Percentiles rank a stretch among this genome's conserved stretches.
Evolutionary conservation across 2,329 filamentous ascomycete species (phyloP).

Genomic region (Chaetomiaceae sp.): DNA sequence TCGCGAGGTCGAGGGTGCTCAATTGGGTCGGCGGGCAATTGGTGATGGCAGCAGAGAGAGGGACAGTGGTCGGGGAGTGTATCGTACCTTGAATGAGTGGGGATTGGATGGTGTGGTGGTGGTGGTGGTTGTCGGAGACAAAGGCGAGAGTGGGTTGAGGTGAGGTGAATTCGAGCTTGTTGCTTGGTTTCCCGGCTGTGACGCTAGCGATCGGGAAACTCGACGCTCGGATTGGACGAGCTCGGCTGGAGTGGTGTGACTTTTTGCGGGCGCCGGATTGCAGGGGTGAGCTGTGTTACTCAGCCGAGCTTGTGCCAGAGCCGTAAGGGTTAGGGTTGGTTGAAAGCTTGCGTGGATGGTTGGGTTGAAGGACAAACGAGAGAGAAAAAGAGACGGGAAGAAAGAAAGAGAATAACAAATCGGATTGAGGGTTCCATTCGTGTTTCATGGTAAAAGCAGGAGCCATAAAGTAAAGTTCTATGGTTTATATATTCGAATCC

Average conservation of each 20-base stretch:
- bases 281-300: constrained; percentile 7
- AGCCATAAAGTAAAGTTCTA: too few relatives aligned
- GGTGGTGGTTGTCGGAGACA: neutral
- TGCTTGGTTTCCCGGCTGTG: constrained; percentile 14
- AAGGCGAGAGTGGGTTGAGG: neutral
- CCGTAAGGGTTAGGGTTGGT: constrained; percentile 3
- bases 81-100: constrained; percentile 17
- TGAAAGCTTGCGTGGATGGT: too few relatives aligned
- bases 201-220: constrained; percentile 16
- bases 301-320: neutral
- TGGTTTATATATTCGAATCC: too few relatives aligned
- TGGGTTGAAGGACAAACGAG: too few relatives aligned
- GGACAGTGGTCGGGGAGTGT: neutral
- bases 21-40: neutral
- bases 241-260: constrained; percentile 25
- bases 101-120: neutral
- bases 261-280: constrained; percentile 19
- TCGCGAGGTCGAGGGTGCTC: too few relatives aligned
- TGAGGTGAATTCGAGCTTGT: constrained; percentile 15
- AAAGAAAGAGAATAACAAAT: too few relatives aligned
- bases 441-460: too few relatives aligned
- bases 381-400: too few relatives aligned
- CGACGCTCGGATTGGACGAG: constrained; percentile 16
- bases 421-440: too few relatives aligned
- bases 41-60: neutral